Conservation (phyloP, 495 filamentous ascomycete species). For the Sordaria brevicollis region DNA sequence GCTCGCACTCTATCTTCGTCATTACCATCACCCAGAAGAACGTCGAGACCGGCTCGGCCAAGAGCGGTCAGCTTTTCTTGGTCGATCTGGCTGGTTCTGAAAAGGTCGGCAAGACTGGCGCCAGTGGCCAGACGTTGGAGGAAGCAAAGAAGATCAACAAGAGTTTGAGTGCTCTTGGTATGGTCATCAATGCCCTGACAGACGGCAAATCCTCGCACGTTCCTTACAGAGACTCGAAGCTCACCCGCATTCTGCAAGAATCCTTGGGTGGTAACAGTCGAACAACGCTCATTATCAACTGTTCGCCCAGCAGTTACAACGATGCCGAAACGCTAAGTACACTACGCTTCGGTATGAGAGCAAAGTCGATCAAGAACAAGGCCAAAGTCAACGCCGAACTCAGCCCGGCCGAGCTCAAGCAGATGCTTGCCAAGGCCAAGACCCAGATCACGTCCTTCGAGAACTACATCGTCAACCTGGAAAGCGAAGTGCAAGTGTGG, state of each 20-base stretch:
- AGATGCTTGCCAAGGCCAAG: constrained; percentile 82
- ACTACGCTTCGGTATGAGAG: constrained; percentile 88
- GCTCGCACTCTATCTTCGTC: constrained; percentile 97
- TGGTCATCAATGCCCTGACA: constrained; percentile 97
- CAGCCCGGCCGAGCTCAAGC: constrained; percentile 88
- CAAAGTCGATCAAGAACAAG: constrained; percentile 99
- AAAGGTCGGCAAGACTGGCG: constrained; percentile 97
- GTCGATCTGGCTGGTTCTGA: constrained; percentile 97
- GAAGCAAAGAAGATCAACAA: constrained; percentile 99
- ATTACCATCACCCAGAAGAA: constrained; percentile 98
- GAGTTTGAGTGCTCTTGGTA: constrained; percentile 92
- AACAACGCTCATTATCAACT: constrained; percentile 96
- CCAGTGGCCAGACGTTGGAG: constrained; percentile 93
- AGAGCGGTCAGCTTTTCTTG: constrained; percentile 92
- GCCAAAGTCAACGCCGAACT: constrained; percentile 98
- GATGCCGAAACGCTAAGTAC: constrained; percentile 92
- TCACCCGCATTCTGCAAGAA: constrained; percentile 94
- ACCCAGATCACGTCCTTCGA: constrained; percentile 81
- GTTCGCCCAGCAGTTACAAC: constrained; percentile 96
- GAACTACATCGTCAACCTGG: constrained; percentile 70
- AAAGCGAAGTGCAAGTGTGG: constrained; percentile 79
- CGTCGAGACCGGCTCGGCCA: constrained; percentile 88
- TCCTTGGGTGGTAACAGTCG: constrained; percentile 93
- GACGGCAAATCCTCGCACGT: constrained; percentile 98
- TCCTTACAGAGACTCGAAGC: constrained; percentile 95